These are phyloP conservation scores for Platanus orientalis DNA, from an alignment of 164 flowering plant genomes.

Conservation along the genomic window DNA sequence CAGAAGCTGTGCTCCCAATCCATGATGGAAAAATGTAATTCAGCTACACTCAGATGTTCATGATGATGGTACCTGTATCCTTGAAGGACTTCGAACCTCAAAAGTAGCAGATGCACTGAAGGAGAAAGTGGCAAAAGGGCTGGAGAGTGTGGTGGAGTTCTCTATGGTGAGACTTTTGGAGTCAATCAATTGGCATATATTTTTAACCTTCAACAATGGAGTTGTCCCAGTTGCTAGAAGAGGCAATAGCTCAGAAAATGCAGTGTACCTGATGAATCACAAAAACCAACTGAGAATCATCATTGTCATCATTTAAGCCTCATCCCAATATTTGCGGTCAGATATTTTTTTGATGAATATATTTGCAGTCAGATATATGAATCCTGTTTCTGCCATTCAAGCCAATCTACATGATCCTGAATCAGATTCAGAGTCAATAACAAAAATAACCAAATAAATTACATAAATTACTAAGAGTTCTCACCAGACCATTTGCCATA, in stretches of 20 bases:
- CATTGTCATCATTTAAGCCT: neutral
- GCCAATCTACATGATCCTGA: too few species aligned
- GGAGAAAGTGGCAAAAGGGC: slow-evolving; percentile 73
- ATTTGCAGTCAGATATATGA: neutral
- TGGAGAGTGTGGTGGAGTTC: slow-evolving; percentile 58
- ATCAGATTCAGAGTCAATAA: too few species aligned
- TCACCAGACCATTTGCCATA: too few species aligned
- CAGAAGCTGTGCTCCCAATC: too few species aligned
- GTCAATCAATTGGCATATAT: slow-evolving; percentile 65
- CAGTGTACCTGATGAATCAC: slow-evolving; percentile 66
- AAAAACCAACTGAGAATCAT: slow-evolving; percentile 1
- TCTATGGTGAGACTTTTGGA: slow-evolving; percentile 47
- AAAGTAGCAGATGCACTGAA: slow-evolving; percentile 86
- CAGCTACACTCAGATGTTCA: neutral
- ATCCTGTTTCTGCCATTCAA: neutral
- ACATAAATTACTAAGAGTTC: too few species aligned
- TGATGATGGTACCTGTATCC: slow-evolving; percentile 68
- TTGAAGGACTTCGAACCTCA: slow-evolving; percentile 84
- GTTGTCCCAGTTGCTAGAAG: slow-evolving; percentile 69
- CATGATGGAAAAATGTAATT: too few species aligned
- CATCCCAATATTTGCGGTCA: neutral
- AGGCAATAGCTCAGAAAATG: slow-evolving; percentile 94
- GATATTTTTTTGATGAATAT: neutral
- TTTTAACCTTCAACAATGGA: slow-evolving; percentile 70
- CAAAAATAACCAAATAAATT: too few species aligned